phyloP scores from a whole-genome alignment of 2,329 filamentous ascomycete genomes.

The Fusarium goolgardi region DNA sequence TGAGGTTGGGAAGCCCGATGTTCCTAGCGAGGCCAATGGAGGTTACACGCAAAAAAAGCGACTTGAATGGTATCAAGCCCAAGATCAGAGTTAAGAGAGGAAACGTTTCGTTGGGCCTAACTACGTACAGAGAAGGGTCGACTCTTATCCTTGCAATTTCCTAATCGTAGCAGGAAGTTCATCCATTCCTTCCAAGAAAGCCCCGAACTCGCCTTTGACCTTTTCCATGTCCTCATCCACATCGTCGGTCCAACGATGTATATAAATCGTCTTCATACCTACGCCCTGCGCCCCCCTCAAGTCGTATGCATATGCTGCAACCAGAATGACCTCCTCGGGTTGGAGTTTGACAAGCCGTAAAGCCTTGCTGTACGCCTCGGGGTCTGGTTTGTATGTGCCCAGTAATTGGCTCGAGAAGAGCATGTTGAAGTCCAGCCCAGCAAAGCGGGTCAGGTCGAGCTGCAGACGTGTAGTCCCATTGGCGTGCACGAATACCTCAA shows the following conservation, averaged over 20 bases:
- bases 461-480: slow-evolving; percentile 67
- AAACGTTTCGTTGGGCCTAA: background rate
- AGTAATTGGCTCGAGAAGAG: slow-evolving; percentile 65
- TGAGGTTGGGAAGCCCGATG: rapidly evolving
- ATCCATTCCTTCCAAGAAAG: slow-evolving; percentile 36
- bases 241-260: slow-evolving; percentile 66
- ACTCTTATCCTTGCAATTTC: background rate
- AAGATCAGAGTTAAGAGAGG: background rate
- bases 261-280: slow-evolving; percentile 64
- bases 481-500: slow-evolving; percentile 62
- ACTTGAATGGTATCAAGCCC: background rate
- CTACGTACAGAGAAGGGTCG: background rate
- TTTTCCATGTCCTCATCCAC: slow-evolving; percentile 52
- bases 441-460: slow-evolving; percentile 61
- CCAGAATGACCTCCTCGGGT: slow-evolving; percentile 62
- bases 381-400: slow-evolving; percentile 61
- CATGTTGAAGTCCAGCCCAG: slow-evolving; percentile 62
- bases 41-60: background rate
- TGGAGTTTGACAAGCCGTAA: slow-evolving; percentile 57
- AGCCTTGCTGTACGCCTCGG: slow-evolving; percentile 59
- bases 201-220: slow-evolving; percentile 28
- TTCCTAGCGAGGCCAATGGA: rapidly evolving
- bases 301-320: slow-evolving; percentile 67
- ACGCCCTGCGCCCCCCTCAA: slow-evolving; percentile 59
- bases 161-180: slow-evolving; percentile 22